Evolutionary conservation across 1,139 yeast species (phyloP), one percentile per base, ranked within the genome.

Genomic region (Yamadazyma friedrichii): DNA sequence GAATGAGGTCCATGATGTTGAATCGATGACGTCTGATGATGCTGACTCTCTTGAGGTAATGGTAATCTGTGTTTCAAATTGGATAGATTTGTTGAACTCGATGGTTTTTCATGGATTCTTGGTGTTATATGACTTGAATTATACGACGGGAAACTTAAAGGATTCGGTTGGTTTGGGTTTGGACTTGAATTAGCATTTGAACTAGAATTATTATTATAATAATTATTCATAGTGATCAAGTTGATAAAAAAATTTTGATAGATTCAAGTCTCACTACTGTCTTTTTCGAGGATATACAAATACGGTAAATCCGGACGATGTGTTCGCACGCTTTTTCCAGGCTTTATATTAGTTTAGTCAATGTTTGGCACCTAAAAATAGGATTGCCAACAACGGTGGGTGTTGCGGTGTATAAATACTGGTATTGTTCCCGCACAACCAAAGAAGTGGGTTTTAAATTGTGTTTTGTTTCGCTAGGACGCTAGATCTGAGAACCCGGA

Each of bases 141-240:
- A 38, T 56, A 58, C 12, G 61, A 51, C 9, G 62, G 56, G 43
- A 56, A 59, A 16, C 60, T 39, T 32, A 59, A 47, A 10, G 43
- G 43, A 28, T 41, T 41, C 1, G 38, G 15, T 4, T 28, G 31
- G 24, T 15, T 29, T 15, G 55, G 51, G 41, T 50, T 53, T 31
- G 39, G 9, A 15, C 32, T 27, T 13, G 25, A 12, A 27, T 35
- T 41, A 24, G 40, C 41, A 39, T 39, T 36, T 9, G 33, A 27
- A 15, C 37, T 38, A 28, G 33, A 38, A 12, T 31, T 31, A 15
- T 36, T 37, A 31, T 35, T 38, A 24, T 35, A 45, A 26, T 38
- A 45, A 34, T 41, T 45, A 41, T 39, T 45, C 41, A 36, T 38
- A 12, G 20, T 32, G 4, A 30, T 30, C 22, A 11, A 25, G 28